A percentile compares a stretch with the other conserved stretches of the same genome.
Conservation (phyloP, 768 basidiomycete genomes). For the Rhodotorula toruloides region DNA sequence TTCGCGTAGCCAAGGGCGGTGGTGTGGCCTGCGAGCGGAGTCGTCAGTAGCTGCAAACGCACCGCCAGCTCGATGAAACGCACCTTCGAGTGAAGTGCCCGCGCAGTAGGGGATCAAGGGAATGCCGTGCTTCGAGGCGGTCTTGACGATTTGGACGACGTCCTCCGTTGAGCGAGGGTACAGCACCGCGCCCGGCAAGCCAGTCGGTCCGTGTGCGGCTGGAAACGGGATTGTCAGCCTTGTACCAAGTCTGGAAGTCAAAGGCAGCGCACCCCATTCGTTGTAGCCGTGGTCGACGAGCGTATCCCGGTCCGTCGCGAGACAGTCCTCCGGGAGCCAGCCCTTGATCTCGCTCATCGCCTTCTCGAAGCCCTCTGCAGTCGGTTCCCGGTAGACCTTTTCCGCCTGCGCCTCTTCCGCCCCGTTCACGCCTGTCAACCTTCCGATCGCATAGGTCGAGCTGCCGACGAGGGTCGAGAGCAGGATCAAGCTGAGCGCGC, state of each 20-base stretch:
- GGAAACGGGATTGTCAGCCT: background rate
- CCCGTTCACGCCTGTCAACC: background rate
- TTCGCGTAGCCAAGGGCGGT: slow-evolving; percentile 24
- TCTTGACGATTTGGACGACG: slow-evolving; percentile 71
- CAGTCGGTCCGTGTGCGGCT: slow-evolving; percentile 37
- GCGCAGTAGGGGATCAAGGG: slow-evolving; percentile 78
- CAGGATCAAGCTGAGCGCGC: slow-evolving; percentile 26
- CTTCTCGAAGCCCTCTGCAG: slow-evolving; percentile 26
- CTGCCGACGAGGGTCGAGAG: slow-evolving; percentile 34
- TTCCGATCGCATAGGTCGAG: slow-evolving; percentile 22
- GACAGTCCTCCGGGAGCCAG: slow-evolving; percentile 35
- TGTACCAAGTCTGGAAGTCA: fast-evolving
- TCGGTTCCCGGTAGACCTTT: slow-evolving; percentile 18
- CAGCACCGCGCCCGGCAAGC: slow-evolving; percentile 40
- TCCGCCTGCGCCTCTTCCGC: background rate
- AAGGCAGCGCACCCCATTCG: slow-evolving; percentile 29
- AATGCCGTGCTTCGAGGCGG: slow-evolving; percentile 65
- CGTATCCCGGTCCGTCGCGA: slow-evolving; percentile 24
- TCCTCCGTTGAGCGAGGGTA: slow-evolving; percentile 67
- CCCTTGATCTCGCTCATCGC: slow-evolving; percentile 32
- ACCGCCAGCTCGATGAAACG: background rate
- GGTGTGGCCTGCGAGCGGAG: slow-evolving; percentile 64
- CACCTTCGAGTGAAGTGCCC: slow-evolving; percentile 76
- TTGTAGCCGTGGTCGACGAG: slow-evolving; percentile 37
- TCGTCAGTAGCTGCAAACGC: slow-evolving; percentile 43